Percentiles rank a stretch among this genome's conserved stretches.
These are phyloP conservation scores for Batrachochytrium dendrobatidis DNA, from an alignment of 371 early-diverging fungal species.

Conservation along the genomic window DNA sequence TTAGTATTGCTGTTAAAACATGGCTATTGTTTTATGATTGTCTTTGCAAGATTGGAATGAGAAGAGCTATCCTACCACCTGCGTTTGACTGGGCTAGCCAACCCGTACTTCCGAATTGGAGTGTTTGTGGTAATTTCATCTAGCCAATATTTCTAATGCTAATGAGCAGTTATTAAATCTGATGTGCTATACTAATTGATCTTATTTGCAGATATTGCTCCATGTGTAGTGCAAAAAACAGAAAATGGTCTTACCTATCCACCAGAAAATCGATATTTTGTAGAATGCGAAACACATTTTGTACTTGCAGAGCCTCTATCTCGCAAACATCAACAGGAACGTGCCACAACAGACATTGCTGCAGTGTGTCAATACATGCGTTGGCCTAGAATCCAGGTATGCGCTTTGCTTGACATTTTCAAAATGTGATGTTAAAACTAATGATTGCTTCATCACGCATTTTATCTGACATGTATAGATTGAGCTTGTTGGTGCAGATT, in stretches of 20 bases:
- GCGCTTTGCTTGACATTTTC: not conserved
- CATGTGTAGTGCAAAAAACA: slow-evolving; percentile 1
- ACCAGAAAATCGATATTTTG: not conserved
- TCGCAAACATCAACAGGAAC: too few species aligned
- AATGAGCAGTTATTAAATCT: too few species aligned
- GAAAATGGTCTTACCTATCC: not conserved
- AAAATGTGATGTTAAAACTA: not conserved
- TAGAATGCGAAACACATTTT: not conserved
- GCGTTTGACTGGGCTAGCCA: slow-evolving; percentile 1
- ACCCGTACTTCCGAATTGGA: too few species aligned
- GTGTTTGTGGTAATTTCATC: too few species aligned
- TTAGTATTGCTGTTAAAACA: not conserved
- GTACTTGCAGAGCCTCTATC: not conserved
- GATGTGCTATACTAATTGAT: too few species aligned
- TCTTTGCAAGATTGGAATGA: not conserved
- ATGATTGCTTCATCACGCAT: too few species aligned
- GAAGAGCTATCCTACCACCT: not conserved
- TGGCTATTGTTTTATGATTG: not conserved
- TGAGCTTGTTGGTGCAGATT: not conserved
- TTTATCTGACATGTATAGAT: too few species aligned
- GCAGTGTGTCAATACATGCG: not conserved
- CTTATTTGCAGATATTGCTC: not conserved
- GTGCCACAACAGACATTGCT: not conserved
- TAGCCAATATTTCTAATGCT: too few species aligned
- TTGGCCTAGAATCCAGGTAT: not conserved